Evolutionary conservation across 1,139 yeast species (phyloP).

Genomic region (Nakaseomyces delphensis): DNA sequence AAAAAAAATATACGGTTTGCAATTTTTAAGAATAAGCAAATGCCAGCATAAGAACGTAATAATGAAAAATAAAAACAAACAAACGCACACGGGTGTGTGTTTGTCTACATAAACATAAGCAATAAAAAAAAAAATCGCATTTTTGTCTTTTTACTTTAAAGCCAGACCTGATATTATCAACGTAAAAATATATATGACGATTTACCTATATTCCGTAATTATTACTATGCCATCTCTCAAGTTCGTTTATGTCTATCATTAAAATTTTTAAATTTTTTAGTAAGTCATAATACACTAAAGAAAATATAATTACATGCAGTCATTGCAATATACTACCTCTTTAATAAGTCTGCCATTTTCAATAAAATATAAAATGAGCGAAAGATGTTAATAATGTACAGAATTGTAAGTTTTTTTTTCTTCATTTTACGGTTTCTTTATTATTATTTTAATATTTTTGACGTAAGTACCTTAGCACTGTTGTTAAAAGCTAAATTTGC

Average conservation of each 20-base stretch:
- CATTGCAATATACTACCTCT: slow-evolving; percentile 1
- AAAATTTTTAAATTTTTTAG: background rate
- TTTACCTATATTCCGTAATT: background rate
- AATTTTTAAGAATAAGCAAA: too few species aligned
- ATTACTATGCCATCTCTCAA: too few species aligned
- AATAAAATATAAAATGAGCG: background rate
- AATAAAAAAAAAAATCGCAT: too few species aligned
- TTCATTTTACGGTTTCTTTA: background rate
- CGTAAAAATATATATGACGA: background rate
- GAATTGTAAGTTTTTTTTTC: background rate
- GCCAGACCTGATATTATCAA: background rate
- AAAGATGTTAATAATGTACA: slow-evolving; percentile 3
- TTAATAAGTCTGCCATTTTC: background rate
- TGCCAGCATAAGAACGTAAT: too few species aligned
- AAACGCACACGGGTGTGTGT: too few species aligned
- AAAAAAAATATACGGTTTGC: too few species aligned
- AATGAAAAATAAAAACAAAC: too few species aligned
- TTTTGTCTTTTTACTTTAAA: background rate
- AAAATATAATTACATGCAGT: slow-evolving; percentile 3
- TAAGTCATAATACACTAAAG: slow-evolving; percentile 4
- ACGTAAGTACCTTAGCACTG: too few species aligned
- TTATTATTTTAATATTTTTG: background rate
- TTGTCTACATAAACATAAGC: too few species aligned
- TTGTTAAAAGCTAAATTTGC: background rate
- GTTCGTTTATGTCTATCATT: background rate